These are phyloP conservation scores for Apiospora rasikravindrae DNA, from an alignment of 2,329 filamentous ascomycete genomes.

Conservation along the genomic window DNA sequence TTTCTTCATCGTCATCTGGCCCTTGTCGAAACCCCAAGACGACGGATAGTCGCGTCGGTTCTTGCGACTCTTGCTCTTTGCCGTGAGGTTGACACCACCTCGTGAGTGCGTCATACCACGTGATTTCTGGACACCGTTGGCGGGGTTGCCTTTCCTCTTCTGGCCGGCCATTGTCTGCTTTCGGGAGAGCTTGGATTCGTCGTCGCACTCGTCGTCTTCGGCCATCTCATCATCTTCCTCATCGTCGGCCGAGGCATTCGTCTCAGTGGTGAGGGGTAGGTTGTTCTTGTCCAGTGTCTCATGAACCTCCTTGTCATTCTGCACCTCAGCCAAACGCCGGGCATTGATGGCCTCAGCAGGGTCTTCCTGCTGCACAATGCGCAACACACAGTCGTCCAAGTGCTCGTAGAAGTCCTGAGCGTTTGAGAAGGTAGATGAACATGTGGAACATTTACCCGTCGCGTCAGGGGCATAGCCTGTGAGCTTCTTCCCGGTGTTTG, in stretches of 20 bases:
- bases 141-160: constrained; percentile 63
- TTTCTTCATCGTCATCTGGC: constrained; percentile 99
- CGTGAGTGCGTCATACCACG: constrained; percentile 80
- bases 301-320: constrained; percentile 66
- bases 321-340: constrained; percentile 68
- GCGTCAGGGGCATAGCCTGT: constrained; percentile 76
- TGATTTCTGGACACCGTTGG: constrained; percentile 67
- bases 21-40: constrained; percentile 89
- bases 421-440: constrained; percentile 86
- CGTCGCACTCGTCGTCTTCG: constrained; percentile 66
- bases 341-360: constrained; percentile 73
- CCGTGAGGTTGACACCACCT: constrained; percentile 66
- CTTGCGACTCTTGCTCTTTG: constrained; percentile 74
- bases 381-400: constrained; percentile 77
- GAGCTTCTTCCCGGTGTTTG: constrained; percentile 64
- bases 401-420: constrained; percentile 99
- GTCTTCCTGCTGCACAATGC: constrained; percentile 74
- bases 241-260: constrained; percentile 56
- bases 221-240: constrained; percentile 62
- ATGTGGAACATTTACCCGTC: constrained; percentile 95
- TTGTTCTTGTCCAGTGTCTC: constrained; percentile 69
- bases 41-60: constrained; percentile 92
- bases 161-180: constrained; percentile 54
- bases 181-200: constrained; percentile 54
- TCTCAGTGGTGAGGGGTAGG: constrained; percentile 52